Conservation (phyloP, 352 stramenopile species). For the Phytophthora sp. region DNA sequence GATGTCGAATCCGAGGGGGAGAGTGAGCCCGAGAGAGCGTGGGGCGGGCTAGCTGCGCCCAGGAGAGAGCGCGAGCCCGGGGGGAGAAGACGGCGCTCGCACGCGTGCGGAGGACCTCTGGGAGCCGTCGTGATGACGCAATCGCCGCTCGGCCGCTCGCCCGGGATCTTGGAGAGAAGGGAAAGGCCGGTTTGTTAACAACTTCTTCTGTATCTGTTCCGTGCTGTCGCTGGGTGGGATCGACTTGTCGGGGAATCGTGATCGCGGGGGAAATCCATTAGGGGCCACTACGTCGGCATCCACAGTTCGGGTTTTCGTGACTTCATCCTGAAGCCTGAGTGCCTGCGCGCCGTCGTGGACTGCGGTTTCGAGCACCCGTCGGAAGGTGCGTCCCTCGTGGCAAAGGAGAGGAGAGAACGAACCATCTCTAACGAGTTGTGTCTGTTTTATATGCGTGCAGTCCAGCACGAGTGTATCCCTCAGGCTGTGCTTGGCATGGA, state of each 20-base stretch:
- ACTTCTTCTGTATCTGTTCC: slow-evolving; percentile 88
- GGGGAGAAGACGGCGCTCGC: slow-evolving; percentile 22
- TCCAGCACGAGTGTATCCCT: slow-evolving; percentile 99
- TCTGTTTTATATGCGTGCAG: slow-evolving; percentile 45
- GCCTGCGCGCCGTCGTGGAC: slow-evolving; percentile 98
- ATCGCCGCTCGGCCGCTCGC: slow-evolving; percentile 27
- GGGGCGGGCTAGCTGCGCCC: slow-evolving; percentile 17
- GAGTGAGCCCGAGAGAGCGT: slow-evolving; percentile 24
- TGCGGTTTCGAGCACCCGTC: slow-evolving; percentile 99
- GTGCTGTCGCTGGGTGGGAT: slow-evolving; percentile 24
- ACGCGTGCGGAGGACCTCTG: slow-evolving; percentile 22
- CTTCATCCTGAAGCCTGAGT: slow-evolving; percentile 99
- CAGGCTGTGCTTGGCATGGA: slow-evolving; percentile 99
- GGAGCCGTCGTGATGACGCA: slow-evolving; percentile 29
- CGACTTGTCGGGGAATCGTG: slow-evolving; percentile 23
- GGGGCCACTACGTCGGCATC: slow-evolving; percentile 99
- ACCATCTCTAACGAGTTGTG: slow-evolving; percentile 13
- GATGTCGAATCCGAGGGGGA: slow-evolving; percentile 30
- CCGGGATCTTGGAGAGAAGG: slow-evolving; percentile 17
- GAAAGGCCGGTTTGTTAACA: slow-evolving; percentile 71
- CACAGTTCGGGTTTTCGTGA: slow-evolving; percentile 99
- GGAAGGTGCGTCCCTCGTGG: slow-evolving; percentile 84
- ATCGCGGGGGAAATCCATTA: slow-evolving; percentile 50
- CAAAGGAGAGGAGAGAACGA: neutral
- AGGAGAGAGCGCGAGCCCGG: slow-evolving; percentile 24